Percentiles rank a stretch among this genome's conserved stretches.
These are phyloP conservation scores for Fusarium sp. DNA, from an alignment of 2,329 filamentous ascomycete genomes.

Conservation along the genomic window DNA sequence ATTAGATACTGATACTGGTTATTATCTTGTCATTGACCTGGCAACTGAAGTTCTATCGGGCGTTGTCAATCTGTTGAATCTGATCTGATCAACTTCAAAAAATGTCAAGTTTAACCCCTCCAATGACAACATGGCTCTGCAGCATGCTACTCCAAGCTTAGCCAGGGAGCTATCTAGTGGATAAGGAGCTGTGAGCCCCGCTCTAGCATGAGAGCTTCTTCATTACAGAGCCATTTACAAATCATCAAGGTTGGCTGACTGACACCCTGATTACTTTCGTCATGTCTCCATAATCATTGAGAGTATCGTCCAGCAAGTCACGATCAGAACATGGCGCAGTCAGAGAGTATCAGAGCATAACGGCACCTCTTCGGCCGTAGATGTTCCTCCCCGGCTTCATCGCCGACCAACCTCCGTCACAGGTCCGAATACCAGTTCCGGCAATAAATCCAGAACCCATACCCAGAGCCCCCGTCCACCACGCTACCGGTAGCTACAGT, in stretches of 20 bases:
- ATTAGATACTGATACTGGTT: not conserved
- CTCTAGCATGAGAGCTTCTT: constrained; percentile 6
- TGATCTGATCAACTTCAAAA: constrained; percentile 3
- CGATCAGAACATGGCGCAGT: not conserved
- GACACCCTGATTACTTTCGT: constrained; percentile 26
- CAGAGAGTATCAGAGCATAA: not conserved
- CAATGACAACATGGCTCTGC: constrained; percentile 34
- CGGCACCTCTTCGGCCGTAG: constrained; percentile 10
- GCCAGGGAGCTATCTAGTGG: constrained; percentile 12
- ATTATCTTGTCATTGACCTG: not conserved
- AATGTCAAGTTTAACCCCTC: constrained; percentile 29
- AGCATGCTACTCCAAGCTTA: constrained; percentile 22
- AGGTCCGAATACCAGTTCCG: not conserved
- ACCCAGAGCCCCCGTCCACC: not conserved
- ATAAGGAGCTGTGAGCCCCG: constrained; percentile 2
- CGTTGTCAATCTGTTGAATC: not conserved
- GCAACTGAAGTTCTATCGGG: not conserved
- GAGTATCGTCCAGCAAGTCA: not conserved
- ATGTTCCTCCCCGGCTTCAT: constrained; percentile 15
- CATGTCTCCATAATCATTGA: constrained; percentile 37
- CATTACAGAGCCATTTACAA: constrained; percentile 26
- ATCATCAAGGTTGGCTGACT: constrained; percentile 32
- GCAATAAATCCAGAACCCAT: not conserved
- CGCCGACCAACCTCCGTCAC: not conserved
- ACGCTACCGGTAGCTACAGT: constrained; percentile 1